Base-by-base conservation (phyloP, 352 stramenopile genomes). In the Poterioochromonas sp. region DNA sequence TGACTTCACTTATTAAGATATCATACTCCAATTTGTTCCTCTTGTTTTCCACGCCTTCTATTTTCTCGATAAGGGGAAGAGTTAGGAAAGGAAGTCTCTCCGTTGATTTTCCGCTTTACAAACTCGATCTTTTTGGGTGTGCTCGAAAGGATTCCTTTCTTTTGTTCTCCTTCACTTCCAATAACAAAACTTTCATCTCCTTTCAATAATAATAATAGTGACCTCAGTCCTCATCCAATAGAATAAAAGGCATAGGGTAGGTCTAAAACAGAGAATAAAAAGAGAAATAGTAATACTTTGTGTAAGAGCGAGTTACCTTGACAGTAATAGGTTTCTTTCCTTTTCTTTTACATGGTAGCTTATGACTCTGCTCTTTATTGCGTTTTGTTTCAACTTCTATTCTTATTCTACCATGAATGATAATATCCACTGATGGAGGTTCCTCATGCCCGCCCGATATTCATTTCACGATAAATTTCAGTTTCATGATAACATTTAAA, bases 321-420 rank as follows among this genome's bases (percentile, higher is more conserved):
- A 68, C 29, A 5, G 26, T 26, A 5, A 68, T 68, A 39, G 58
- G 58, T 12, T 68, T 68, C 58, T 68, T 68, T 5, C 58, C 58
- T 39, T 68, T 68, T 68, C 58, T 5, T 39, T 68, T 68, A 68
- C 58, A 68, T 37, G 58, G 8, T 18, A 68, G 8, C 5, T 5
- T 39, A 58, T 58, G 47, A 18, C 8, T 15, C 8, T 12, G 29
- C 12, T 5, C 5, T 40, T 68, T 39, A 18, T 68, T 39, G 8
- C 58, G 58, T 32, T 35, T 5, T 68, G 58, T 39, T 35, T 68
- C 58, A 35, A 68, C 26, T 11, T 68, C 58, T 18, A 68, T 40
- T 37, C 58, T 5, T 29, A 68, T 68, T 11, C 58, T 26, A 40
- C 58, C 58, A 39, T 68, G 5, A 8, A 68, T 12, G 29, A 68